Conservation (phyloP, 2,329 filamentous ascomycete genomes). For the Pyricularia grisea region DNA sequence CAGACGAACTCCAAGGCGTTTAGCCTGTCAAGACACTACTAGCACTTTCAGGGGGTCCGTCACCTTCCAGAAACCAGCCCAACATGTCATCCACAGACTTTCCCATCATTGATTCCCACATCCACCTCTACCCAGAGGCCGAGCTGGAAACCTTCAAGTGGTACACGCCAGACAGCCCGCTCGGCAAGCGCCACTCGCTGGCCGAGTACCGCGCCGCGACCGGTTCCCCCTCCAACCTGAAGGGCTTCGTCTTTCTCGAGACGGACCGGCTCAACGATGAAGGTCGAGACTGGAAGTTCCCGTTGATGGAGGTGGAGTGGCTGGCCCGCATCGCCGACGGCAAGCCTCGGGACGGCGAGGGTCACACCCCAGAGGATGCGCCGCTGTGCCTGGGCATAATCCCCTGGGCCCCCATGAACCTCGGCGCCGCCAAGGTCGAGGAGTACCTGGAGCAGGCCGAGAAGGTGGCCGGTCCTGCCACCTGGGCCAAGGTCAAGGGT, state of each 20-base stretch:
- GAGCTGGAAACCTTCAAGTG: constrained; percentile 62
- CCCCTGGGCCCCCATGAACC: constrained; percentile 77
- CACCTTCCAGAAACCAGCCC: neutral
- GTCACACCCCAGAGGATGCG: constrained; percentile 41
- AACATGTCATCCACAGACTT: constrained; percentile 17
- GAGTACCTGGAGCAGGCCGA: constrained; percentile 56
- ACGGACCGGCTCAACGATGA: constrained; percentile 63
- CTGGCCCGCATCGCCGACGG: constrained; percentile 58
- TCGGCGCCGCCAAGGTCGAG: constrained; percentile 48
- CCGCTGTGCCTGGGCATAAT: constrained; percentile 59
- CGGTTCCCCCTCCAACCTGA: constrained; percentile 30
- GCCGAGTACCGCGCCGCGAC: constrained; percentile 49
- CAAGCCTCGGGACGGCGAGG: constrained; percentile 44
- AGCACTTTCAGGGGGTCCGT: neutral
- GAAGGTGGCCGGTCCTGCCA: constrained; percentile 49
- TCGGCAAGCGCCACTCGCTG: constrained; percentile 56
- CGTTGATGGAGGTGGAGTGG: constrained; percentile 64
- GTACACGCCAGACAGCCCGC: constrained; percentile 49
- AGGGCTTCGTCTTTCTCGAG: constrained; percentile 76
- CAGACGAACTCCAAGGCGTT: neutral
- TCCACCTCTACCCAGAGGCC: constrained; percentile 72
- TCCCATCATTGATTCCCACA: constrained; percentile 79
- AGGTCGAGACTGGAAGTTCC: constrained; percentile 51
- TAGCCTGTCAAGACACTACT: neutral
- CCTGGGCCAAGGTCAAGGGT: constrained; percentile 62